phyloP scores from a whole-genome alignment of 371 early-diverging fungal species.

The Saksenaea vasiformis region DNA sequence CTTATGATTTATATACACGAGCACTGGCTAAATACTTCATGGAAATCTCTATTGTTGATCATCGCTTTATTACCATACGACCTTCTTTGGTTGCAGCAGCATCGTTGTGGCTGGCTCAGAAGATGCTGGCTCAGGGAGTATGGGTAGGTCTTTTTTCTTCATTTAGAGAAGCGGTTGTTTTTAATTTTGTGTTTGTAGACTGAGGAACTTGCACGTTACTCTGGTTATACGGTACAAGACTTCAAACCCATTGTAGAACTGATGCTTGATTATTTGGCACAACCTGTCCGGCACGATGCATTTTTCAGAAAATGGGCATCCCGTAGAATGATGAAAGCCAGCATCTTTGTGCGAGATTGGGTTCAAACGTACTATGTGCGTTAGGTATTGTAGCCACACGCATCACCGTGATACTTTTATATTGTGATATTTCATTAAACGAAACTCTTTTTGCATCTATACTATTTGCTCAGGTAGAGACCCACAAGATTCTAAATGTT shows the following conservation, averaged over 20 bases:
- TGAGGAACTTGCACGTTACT: slow-evolving; percentile 66
- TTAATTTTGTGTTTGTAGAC: slow-evolving; percentile 29
- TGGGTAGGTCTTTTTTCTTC: slow-evolving; percentile 64
- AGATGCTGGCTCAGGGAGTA: slow-evolving; percentile 75
- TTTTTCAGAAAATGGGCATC: slow-evolving; percentile 84
- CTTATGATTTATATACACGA: slow-evolving; percentile 86
- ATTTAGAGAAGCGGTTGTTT: not conserved
- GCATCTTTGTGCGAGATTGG: slow-evolving; percentile 72
- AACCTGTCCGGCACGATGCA: slow-evolving; percentile 57
- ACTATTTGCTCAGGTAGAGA: no score
- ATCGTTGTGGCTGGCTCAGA: slow-evolving; percentile 85
- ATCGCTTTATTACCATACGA: slow-evolving; percentile 71
- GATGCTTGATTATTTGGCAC: slow-evolving; percentile 69
- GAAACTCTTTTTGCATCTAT: no score
- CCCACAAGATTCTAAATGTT: no score
- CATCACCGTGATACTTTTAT: no score
- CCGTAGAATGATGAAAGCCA: slow-evolving; percentile 74
- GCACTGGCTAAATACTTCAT: slow-evolving; percentile 96
- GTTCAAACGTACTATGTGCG: slow-evolving; percentile 36
- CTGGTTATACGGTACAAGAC: slow-evolving; percentile 75
- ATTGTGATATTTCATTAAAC: no score
- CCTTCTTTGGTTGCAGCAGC: slow-evolving; percentile 89
- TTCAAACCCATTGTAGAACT: slow-evolving; percentile 60
- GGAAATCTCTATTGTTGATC: slow-evolving; percentile 92
- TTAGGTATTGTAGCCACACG: not conserved